phyloP scores from a whole-genome alignment of 495 filamentous ascomycete species.

The Podospora pseudopauciseta region DNA sequence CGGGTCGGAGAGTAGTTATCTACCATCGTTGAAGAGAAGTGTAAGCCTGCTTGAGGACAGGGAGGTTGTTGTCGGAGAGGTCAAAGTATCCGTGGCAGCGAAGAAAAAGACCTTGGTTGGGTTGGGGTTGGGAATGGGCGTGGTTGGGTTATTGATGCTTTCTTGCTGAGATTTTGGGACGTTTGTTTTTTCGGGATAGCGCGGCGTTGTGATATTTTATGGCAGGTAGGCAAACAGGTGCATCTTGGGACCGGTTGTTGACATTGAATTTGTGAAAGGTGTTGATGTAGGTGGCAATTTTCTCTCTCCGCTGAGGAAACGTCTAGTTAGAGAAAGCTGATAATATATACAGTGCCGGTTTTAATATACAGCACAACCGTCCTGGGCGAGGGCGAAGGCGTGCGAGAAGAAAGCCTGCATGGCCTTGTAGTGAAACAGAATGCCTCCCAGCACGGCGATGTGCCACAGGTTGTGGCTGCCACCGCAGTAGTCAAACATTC shows the following conservation, averaged over 20 bases:
- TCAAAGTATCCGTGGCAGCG: constrained; percentile 19
- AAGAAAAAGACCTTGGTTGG: constrained; percentile 11
- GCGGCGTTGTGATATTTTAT: neutral
- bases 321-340: neutral
- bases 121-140: constrained; percentile 19
- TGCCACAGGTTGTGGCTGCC: constrained; percentile 98
- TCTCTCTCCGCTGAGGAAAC: neutral
- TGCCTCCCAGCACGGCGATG: constrained; percentile 90
- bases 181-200: neutral
- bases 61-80: neutral
- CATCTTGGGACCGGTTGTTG: neutral
- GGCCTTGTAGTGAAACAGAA: constrained; percentile 90
- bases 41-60: neutral
- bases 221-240: neutral
- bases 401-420: constrained; percentile 92
- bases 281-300: neutral
- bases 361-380: constrained; percentile 47
- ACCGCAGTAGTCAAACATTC: constrained; percentile 89
- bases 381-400: constrained; percentile 70
- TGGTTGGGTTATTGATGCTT: constrained; percentile 24
- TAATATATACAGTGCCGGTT: neutral
- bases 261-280: neutral
- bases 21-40: neutral
- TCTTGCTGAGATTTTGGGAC: constrained; percentile 15
- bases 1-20: neutral